phyloP scores from a whole-genome alignment of 2,329 filamentous ascomycete species.

The Botryotinia globosa region DNA sequence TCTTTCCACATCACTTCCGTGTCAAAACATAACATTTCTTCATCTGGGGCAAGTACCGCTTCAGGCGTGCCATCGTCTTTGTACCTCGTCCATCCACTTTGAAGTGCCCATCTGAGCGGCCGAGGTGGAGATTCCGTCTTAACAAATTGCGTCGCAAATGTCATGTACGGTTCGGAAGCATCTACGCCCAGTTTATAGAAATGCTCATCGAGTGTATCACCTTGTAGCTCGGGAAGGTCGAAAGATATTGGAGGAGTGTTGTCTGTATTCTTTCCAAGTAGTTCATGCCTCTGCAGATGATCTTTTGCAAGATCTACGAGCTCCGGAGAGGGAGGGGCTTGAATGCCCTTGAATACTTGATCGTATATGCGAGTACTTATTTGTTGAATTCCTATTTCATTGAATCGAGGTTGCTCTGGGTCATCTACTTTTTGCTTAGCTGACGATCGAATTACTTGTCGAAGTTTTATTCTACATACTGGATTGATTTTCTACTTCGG shows the following conservation, averaged over 20 bases:
- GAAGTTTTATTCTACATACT: not conserved
- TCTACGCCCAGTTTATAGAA: conserved; percentile 86
- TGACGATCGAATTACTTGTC: conserved; percentile 2
- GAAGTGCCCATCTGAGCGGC: conserved; percentile 69
- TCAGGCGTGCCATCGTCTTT: conserved; percentile 69
- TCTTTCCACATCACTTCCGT: conserved; percentile 97
- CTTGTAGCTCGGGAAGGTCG: conserved; percentile 76
- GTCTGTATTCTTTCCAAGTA: conserved; percentile 88
- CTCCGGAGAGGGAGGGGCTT: conserved; percentile 59
- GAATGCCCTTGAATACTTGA: conserved; percentile 71
- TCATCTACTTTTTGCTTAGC: conserved; percentile 27
- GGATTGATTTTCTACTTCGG: conserved; percentile 1
- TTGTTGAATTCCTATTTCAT: conserved; percentile 93
- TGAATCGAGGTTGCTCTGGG: conserved; percentile 68
- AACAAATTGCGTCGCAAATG: conserved; percentile 71
- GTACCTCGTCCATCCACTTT: conserved; percentile 95
- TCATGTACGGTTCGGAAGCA: conserved; percentile 79
- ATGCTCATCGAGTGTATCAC: conserved; percentile 84
- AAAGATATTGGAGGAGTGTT: conserved; percentile 74
- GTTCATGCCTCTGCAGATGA: conserved; percentile 79
- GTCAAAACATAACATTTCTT: conserved; percentile 84
- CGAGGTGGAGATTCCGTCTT: conserved; percentile 56
- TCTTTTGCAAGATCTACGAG: conserved; percentile 78
- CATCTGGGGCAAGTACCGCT: conserved; percentile 71
- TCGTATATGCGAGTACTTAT: conserved; percentile 77